These are phyloP conservation scores for Capsicum chinense DNA, from an alignment of 257 asterid species.

Conservation along the genomic window DNA sequence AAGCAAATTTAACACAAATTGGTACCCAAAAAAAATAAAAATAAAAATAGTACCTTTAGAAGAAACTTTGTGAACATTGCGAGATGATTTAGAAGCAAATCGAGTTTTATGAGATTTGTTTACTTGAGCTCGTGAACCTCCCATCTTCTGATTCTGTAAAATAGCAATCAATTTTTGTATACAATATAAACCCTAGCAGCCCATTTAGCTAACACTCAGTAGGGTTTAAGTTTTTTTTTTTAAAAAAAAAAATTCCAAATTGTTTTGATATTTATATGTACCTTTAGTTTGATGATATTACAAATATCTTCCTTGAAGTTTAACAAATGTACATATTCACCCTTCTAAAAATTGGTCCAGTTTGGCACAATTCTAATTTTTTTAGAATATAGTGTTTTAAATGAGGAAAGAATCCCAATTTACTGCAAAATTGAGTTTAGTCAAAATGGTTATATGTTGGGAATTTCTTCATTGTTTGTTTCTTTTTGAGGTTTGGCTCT, in stretches of 20 bases:
- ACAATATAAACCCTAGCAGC: slow-evolving; percentile 36
- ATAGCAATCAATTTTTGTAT: not conserved
- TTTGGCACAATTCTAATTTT: not conserved
- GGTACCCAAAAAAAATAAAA: too few relatives aligned
- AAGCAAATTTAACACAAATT: not conserved
- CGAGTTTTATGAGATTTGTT: slow-evolving; percentile 85
- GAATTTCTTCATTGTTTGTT: not conserved
- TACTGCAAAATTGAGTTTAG: too few relatives aligned
- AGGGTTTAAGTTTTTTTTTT: slow-evolving; percentile 32
- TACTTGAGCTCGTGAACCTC: slow-evolving; percentile 66
- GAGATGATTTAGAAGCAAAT: slow-evolving; percentile 84
- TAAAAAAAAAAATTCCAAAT: not conserved
- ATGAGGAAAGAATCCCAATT: too few relatives aligned
- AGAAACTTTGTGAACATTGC: slow-evolving; percentile 80
- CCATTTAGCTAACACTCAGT: not conserved
- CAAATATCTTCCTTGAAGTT: not conserved
- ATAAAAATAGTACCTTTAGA: slow-evolving; percentile 52
- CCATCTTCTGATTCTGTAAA: slow-evolving; percentile 46
- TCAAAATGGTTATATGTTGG: not conserved
- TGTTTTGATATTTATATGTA: not conserved
- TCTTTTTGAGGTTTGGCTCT: too few relatives aligned
- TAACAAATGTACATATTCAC: not conserved
- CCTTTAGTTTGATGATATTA: not conserved
- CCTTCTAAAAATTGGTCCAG: not conserved
- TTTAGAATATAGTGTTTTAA: too few relatives aligned